Evolutionary conservation across 352 stramenopile species (phyloP).

Genomic region (Aphanomyces cochlioides): DNA sequence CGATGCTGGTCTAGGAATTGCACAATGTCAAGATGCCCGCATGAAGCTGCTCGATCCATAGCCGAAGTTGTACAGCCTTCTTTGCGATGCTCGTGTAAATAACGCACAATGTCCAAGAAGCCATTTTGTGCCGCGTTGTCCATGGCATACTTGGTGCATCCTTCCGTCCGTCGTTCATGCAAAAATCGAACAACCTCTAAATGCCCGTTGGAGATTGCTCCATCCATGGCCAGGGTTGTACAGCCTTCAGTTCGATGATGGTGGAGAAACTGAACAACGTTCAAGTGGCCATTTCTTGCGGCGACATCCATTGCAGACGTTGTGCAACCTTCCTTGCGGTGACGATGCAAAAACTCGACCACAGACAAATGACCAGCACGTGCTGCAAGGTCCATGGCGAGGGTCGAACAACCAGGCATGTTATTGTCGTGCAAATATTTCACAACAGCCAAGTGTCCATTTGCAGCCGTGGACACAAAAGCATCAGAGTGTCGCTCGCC

Average conservation of each 20-base stretch:
- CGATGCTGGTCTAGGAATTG: slow-evolving; percentile 18
- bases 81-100: slow-evolving; percentile 9
- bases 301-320: slow-evolving; percentile 6
- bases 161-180: slow-evolving; percentile 1
- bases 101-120: not conserved
- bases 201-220: slow-evolving; percentile 11
- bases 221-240: slow-evolving; percentile 23
- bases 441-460: slow-evolving; percentile 1
- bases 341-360: slow-evolving; percentile 6
- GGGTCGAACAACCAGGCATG: slow-evolving; percentile 8
- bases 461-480: slow-evolving; percentile 3
- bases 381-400: slow-evolving; percentile 7
- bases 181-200: slow-evolving; percentile 13
- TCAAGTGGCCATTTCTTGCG: slow-evolving; percentile 9
- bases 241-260: slow-evolving; percentile 21
- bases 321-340: slow-evolving; percentile 6
- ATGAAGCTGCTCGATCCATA: slow-evolving; percentile 18
- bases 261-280: slow-evolving; percentile 15
- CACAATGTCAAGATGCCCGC: slow-evolving; percentile 7
- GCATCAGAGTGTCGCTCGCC: not conserved
- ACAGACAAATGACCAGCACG: not conserved
- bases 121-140: slow-evolving; percentile 18
- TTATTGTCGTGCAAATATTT: slow-evolving; percentile 1
- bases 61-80: slow-evolving; percentile 19
- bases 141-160: slow-evolving; percentile 24